These are phyloP conservation scores for Verruconis gallopava DNA, from an alignment of 2,329 filamentous ascomycete genomes.

Conservation along the genomic window DNA sequence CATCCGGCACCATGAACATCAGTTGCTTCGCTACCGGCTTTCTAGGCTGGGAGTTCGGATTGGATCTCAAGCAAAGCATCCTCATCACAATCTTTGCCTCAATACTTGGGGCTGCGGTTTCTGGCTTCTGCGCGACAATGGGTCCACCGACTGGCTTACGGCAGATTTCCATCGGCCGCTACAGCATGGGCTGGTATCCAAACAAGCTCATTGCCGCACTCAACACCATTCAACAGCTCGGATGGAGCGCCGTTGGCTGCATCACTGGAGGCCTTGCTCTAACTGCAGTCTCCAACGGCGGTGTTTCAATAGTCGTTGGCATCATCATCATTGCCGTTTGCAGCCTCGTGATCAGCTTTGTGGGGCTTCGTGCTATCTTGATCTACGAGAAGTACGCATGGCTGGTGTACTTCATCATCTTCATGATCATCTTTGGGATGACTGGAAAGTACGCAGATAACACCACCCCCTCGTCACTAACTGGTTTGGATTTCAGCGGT, in stretches of 20 bases:
- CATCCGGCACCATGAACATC: no score
- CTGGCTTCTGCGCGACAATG: conserved; percentile 29
- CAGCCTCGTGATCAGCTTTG: conserved; percentile 48
- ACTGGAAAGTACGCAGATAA: neutral
- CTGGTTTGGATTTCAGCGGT: no score
- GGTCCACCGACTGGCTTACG: conserved; percentile 48
- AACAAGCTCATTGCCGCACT: conserved; percentile 49
- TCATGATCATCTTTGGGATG: neutral
- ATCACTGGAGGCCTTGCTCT: conserved; percentile 49
- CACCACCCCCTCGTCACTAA: no score
- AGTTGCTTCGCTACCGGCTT: no score
- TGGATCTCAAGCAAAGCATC: no score
- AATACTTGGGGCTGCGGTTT: neutral
- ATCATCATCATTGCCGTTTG: conserved; percentile 48
- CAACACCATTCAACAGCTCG: conserved; percentile 49
- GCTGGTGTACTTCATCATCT: conserved; percentile 38
- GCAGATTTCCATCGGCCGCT: conserved; percentile 48
- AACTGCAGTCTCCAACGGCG: conserved; percentile 38
- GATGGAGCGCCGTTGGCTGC: conserved; percentile 49
- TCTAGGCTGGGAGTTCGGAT: no score
- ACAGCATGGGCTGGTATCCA: conserved; percentile 53
- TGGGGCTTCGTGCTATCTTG: conserved; percentile 43
- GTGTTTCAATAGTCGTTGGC: conserved; percentile 40
- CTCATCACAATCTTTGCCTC: neutral
- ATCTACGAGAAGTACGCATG: conserved; percentile 46